Conservation (phyloP, 2,329 filamentous ascomycete species). For the Monosporascus ibericus region DNA sequence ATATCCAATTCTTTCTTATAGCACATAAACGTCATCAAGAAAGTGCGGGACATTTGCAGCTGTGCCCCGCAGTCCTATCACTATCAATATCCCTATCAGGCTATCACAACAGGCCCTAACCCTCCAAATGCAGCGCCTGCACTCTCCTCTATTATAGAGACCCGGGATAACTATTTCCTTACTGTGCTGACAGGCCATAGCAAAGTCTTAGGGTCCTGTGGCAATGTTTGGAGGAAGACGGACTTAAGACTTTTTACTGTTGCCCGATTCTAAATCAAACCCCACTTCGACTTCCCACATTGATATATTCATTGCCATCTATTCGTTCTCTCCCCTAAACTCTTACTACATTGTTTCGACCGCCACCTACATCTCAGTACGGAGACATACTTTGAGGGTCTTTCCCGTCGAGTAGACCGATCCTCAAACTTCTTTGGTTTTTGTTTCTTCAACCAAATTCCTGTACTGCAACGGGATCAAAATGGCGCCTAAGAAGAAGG, state of each 20-base stretch:
- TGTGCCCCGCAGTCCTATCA: neutral
- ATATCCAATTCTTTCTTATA: neutral
- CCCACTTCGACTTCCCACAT: neutral
- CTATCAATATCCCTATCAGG: no score
- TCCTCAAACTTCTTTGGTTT: neutral
- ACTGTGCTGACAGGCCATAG: no score
- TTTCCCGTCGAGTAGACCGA: neutral
- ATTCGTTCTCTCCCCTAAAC: neutral
- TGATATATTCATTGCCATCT: neutral
- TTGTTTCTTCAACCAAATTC: neutral
- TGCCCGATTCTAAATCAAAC: neutral
- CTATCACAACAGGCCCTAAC: neutral
- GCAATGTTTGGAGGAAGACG: neutral
- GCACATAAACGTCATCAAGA: neutral
- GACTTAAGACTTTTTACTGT: neutral
- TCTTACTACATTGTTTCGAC: neutral
- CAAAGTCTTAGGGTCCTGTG: no score
- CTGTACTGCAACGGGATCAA: slow-evolving; percentile 20
- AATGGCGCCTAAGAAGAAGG: slow-evolving; percentile 95
- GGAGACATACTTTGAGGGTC: neutral
- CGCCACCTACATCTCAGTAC: neutral
- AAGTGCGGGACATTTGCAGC: neutral
- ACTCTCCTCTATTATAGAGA: neutral
- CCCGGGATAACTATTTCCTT: no score
- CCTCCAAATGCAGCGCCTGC: neutral